These are phyloP conservation scores for Microcera coccophila DNA, from an alignment of 2,329 filamentous ascomycete genomes.

Conservation along the genomic window DNA sequence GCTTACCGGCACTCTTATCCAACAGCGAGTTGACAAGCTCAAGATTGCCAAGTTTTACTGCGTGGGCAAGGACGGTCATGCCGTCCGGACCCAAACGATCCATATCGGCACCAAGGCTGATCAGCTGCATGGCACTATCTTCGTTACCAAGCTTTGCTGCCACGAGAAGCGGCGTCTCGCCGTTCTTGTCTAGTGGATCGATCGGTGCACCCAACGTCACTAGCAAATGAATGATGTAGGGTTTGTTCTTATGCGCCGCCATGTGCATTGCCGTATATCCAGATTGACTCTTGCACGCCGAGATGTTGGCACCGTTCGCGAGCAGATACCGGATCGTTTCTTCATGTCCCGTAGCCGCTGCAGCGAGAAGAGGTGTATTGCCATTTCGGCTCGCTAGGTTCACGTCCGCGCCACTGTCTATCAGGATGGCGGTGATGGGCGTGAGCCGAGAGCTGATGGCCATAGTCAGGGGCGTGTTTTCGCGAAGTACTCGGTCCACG, in stretches of 20 bases:
- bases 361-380: slow-evolving; percentile 26
- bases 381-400: slow-evolving; percentile 25
- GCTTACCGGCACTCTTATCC: slow-evolving; percentile 21
- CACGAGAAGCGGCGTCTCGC: slow-evolving; percentile 26
- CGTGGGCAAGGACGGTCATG: slow-evolving; percentile 28
- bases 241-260: slow-evolving; percentile 27
- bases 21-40: slow-evolving; percentile 22
- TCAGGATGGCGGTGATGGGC: slow-evolving; percentile 23
- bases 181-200: slow-evolving; percentile 20
- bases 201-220: slow-evolving; percentile 21
- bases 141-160: slow-evolving; percentile 26
- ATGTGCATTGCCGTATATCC: slow-evolving; percentile 28
- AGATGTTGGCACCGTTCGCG: slow-evolving; percentile 23
- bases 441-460: slow-evolving; percentile 25
- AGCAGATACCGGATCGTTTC: slow-evolving; percentile 28
- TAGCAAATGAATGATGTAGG: slow-evolving; percentile 21
- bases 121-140: slow-evolving; percentile 20
- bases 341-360: slow-evolving; percentile 25
- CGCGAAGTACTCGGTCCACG: slow-evolving; percentile 23
- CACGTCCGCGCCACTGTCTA: slow-evolving; percentile 25
- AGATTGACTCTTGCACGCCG: slow-evolving; percentile 18
- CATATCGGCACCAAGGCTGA: slow-evolving; percentile 24
- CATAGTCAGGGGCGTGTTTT: slow-evolving; percentile 27
- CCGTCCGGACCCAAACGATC: slow-evolving; percentile 25
- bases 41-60: slow-evolving; percentile 23